Evolutionary conservation across 2,329 filamentous ascomycete species (phyloP).

Genomic region (Talaromyces funiculosus): DNA sequence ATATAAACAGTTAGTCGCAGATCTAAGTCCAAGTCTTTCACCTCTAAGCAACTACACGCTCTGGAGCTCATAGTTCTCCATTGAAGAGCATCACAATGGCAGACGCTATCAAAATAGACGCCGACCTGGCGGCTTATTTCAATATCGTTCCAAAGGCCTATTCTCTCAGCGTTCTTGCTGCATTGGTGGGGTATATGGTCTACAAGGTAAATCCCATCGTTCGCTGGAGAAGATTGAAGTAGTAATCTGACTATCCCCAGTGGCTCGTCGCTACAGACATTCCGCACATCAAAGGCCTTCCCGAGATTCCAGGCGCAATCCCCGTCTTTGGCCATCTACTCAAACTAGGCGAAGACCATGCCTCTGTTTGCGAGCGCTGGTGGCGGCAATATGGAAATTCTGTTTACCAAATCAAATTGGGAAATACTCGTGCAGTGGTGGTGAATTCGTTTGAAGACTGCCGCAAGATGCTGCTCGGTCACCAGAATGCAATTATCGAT

Average conservation of each 20-base stretch:
- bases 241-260: background rate
- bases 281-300: constrained; percentile 52
- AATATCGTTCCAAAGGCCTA: background rate
- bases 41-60: background rate
- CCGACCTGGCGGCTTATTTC: background rate
- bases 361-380: constrained; percentile 49
- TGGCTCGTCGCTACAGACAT: constrained; percentile 40
- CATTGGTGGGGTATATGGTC: background rate
- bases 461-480: constrained; percentile 60
- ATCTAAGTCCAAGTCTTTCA: background rate
- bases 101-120: background rate
- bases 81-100: background rate
- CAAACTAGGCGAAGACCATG: constrained; percentile 51
- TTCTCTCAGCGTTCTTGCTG: background rate
- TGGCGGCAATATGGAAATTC: constrained; percentile 46
- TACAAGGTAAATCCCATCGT: background rate
- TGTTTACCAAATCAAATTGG: constrained; percentile 51
- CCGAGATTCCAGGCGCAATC: constrained; percentile 50
- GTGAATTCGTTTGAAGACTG: constrained; percentile 69
- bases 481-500: constrained; percentile 68
- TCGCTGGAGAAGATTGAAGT: background rate
- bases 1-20: background rate
- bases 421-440: constrained; percentile 56
- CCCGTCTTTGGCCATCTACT: constrained; percentile 56
- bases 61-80: background rate